A percentile compares a stretch with the other conserved stretches of the same genome.
Conservation (phyloP, 2,329 filamentous ascomycete species). For the Arthroderma uncinatum region DNA sequence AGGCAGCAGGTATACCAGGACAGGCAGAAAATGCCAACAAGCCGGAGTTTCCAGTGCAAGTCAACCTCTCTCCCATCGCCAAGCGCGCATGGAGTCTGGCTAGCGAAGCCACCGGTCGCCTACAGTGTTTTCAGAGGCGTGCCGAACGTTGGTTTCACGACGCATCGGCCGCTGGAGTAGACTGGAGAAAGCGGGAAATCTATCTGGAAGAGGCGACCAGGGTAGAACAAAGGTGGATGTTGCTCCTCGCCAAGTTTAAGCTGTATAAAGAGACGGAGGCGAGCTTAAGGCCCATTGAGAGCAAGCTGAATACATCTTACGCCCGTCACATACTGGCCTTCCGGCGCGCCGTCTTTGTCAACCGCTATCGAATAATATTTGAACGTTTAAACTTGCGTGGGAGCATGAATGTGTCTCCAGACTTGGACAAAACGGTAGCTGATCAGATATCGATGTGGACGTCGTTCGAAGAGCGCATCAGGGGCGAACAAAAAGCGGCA, state of each 20-base stretch:
- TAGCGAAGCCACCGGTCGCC: not conserved
- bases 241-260: not conserved
- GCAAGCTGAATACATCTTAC: no score
- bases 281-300: not conserved
- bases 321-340: not conserved
- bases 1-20: no score
- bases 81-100: not conserved
- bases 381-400: not conserved
- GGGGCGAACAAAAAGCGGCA: not conserved
- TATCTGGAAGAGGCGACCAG: not conserved
- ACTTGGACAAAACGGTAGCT: not conserved
- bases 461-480: not conserved
- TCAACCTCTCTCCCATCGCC: not conserved
- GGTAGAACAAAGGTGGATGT: not conserved
- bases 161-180: not conserved
- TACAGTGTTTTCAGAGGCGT: no score
- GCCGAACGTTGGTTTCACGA: not conserved
- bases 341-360: not conserved
- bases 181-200: not conserved
- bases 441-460: not conserved
- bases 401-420: no score
- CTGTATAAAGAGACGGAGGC: not conserved
- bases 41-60: not conserved
- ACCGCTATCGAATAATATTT: not conserved
- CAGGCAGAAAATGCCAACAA: not conserved